Evolutionary conservation across 2,329 filamentous ascomycete genomes (phyloP).

Genomic region (Colletotrichum agaves): DNA sequence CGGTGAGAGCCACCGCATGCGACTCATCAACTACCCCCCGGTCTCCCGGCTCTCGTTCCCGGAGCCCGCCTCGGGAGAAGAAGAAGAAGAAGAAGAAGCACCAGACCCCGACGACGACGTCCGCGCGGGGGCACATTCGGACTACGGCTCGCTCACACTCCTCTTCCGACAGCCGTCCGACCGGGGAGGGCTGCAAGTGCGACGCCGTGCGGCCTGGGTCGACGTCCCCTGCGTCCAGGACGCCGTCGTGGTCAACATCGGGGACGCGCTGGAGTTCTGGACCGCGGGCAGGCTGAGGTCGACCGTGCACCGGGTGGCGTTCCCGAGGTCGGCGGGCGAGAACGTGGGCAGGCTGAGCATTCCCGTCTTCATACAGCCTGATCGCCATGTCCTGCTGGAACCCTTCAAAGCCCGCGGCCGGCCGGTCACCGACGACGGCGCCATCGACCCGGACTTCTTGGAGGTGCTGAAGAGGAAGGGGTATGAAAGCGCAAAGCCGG

Average conservation of each 20-base stretch:
- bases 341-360: conserved; percentile 37
- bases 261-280: conserved; percentile 83
- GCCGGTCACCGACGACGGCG: background rate
- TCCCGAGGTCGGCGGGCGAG: conserved; percentile 52
- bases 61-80: conserved; percentile 41
- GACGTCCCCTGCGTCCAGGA: conserved; percentile 35
- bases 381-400: conserved; percentile 31
- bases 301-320: conserved; percentile 90
- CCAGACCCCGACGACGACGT: conserved; percentile 67
- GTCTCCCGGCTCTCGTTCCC: conserved; percentile 73
- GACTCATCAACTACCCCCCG: conserved; percentile 70
- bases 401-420: conserved; percentile 3
- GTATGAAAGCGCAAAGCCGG: conserved; percentile 26
- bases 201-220: conserved; percentile 67
- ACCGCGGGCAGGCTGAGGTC: conserved; percentile 87
- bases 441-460: conserved; percentile 13
- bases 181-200: conserved; percentile 88
- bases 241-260: conserved; percentile 80
- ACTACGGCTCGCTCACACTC: conserved; percentile 79
- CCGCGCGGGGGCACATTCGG: conserved; percentile 90
- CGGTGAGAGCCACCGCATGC: conserved; percentile 48
- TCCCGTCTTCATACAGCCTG: conserved; percentile 37
- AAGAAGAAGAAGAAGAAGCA: too few relatives aligned
- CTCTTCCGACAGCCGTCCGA: conserved; percentile 80
- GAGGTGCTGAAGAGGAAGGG: conserved; percentile 35